A percentile compares a stretch with the other conserved stretches of the same genome.
phyloP scores from a whole-genome alignment of 116 monocot genomes.

The Dioscorea cayenensis region DNA sequence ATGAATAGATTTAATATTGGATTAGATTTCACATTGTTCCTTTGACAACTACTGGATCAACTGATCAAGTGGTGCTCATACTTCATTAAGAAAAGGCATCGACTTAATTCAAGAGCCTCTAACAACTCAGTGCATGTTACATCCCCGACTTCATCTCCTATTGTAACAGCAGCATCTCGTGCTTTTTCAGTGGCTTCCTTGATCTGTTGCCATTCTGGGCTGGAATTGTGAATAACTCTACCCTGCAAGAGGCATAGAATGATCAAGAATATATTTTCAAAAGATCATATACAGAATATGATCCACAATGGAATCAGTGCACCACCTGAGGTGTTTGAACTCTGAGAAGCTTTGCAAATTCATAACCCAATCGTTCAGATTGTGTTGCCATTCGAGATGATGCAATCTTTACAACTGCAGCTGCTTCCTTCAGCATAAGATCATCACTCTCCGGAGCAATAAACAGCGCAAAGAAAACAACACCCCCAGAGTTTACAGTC shows the following conservation, averaged over 20 bases:
- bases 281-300: background rate
- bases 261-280: background rate
- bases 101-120: conserved; percentile 90
- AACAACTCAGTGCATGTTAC: conserved; percentile 72
- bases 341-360: conserved; percentile 88
- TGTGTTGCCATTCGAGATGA: conserved; percentile 94
- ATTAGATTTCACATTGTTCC: background rate
- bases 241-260: conserved; percentile 31
- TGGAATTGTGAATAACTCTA: conserved; percentile 66
- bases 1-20: background rate
- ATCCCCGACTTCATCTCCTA: conserved; percentile 66
- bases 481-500: conserved; percentile 92
- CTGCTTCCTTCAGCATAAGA: conserved; percentile 38
- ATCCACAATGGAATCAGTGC: background rate
- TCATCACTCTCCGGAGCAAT: conserved; percentile 13
- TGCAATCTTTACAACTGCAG: conserved; percentile 83
- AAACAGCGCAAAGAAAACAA: conserved; percentile 96
- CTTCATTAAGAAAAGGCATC: conserved; percentile 92
- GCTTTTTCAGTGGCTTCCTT: conserved; percentile 82
- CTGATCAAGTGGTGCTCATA: conserved; percentile 15
- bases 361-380: conserved; percentile 92
- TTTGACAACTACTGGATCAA: conserved; percentile 1
- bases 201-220: conserved; percentile 76
- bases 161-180: conserved; percentile 28
- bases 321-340: conserved; percentile 78